Base-by-base conservation (phyloP, 805 yeast species). In the Metschnikowia proteae region DNA sequence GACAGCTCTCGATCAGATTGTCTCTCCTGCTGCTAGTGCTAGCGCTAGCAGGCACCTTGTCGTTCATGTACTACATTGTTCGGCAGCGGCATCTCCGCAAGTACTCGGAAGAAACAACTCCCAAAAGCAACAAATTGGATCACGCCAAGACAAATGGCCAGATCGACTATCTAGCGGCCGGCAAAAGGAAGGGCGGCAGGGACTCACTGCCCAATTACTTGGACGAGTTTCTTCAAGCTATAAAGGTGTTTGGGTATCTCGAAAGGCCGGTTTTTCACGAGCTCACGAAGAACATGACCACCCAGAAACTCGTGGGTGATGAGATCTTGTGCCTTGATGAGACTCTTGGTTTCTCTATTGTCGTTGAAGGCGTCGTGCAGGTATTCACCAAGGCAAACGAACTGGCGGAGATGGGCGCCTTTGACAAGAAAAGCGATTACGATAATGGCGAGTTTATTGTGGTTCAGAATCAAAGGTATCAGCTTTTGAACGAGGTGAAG, bases 261-360 rank as follows among this genome's bases (percentile, higher is more conserved):
- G 98, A 92, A 56, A 78, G 84, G 52, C 86, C 88, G 2, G 97
- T 92, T 1, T 91, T 92, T 65, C 95, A 91, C 61, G 98, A 91
- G 60, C 76, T 92, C 57, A 91, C 98, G 3, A 84, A 87, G 61
- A 86, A 86, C 52, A 89, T 92, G 88, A 88, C 88, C 46, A 92
- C 98, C 0, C 89, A 88, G 61, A 85, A 87, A 51, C 64, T 92
- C 34, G 83, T 83, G 27, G 77, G 80, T 4, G 92, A 88, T 33
- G 98, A 92, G 62, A 76, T 86, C 7, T 68, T 94, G 31, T 75
- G 82, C 43, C 66, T 92, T 35, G 88, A 86, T 52, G 88, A 85
- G 45, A 78, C 82, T 5, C 71, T 85, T 5, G 98, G 98, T 1
- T 91, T 94, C 59, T 83, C 94, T 33, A 86, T 94, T 38, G 96